Conservation (phyloP, 352 stramenopile species). For the Blastocystis sp. region DNA sequence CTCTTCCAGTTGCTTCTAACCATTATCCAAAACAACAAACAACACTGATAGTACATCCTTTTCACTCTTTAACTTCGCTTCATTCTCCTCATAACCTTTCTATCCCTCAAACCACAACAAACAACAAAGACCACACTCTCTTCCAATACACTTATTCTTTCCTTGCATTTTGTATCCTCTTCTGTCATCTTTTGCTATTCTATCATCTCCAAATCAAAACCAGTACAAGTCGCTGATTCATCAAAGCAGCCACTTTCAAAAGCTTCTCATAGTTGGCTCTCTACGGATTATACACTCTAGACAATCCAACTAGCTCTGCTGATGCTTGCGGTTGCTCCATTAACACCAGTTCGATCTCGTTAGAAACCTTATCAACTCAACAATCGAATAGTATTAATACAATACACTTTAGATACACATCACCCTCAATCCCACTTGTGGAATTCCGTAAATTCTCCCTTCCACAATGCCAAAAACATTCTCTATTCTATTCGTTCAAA, state of each 20-base stretch:
- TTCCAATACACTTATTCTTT: slow-evolving; percentile 1
- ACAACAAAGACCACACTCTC: neutral
- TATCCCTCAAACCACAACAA: neutral
- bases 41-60: no score
- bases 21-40: neutral
- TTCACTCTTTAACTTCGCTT: neutral
- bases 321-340: no score
- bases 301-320: no score
- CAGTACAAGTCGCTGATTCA: slow-evolving; percentile 56
- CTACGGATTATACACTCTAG: neutral
- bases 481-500: no score
- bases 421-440: no score
- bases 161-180: neutral
- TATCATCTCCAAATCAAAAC: neutral
- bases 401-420: no score
- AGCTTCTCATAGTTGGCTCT: slow-evolving; percentile 63
- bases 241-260: slow-evolving; percentile 49
- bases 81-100: neutral
- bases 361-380: no score
- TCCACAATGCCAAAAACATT: no score
- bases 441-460: no score
- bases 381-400: no score
- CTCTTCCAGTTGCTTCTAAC: neutral
- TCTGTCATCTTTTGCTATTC: neutral
- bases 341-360: no score